Evolutionary conservation across 805 yeast genomes (phyloP), one percentile per base, ranked within the genome.

Genomic region (Candida germanica): DNA sequence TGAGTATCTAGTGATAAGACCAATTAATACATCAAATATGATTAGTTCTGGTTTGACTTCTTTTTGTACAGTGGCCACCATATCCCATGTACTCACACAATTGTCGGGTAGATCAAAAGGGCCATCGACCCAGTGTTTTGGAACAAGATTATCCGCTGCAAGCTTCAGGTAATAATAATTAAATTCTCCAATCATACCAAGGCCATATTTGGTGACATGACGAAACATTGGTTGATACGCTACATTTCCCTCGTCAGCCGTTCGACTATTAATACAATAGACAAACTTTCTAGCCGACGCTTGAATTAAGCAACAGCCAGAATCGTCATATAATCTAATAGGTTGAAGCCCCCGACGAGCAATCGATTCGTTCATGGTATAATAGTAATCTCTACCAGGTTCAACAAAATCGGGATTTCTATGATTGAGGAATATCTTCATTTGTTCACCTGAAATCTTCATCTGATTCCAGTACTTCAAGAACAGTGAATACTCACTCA

Each of bases 11-110:
- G 15, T 19, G 4, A 33, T n/a, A 26, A 33, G 26, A 10, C 27
- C 26, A 10, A 33, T 18, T 9, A 33, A 18, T 3, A 33, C 30
- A 18, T 26, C 36, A 5, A 33, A 6, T 3, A 33, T 11, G 30
- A 33, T 33, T 5, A 26, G 9, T n/a, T 25, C 12, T 6, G 29
- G 26, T 6, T 33, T 12, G 14, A 26, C 25, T n/a, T 26, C 8
- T 3, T 14, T 13, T 9, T 15, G 12, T 6, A 33, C n/a, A 26
- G 4, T 18, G 2, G 25, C 30, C 7, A 19, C 5, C 5, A 24
- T 24, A 5, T 26, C 13, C 7, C 8, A 15, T 5, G 18, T 3
- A 4, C 14, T 14, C 8, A 33, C 3, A 18, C 11, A 3, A 25
- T 26, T n/a, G 8, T 4, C 18, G 6, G 29, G 30, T n/a, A 25